phyloP scores from a whole-genome alignment of 1,284 basidiomycete genomes.

The Tilletiaria anomala region DNA sequence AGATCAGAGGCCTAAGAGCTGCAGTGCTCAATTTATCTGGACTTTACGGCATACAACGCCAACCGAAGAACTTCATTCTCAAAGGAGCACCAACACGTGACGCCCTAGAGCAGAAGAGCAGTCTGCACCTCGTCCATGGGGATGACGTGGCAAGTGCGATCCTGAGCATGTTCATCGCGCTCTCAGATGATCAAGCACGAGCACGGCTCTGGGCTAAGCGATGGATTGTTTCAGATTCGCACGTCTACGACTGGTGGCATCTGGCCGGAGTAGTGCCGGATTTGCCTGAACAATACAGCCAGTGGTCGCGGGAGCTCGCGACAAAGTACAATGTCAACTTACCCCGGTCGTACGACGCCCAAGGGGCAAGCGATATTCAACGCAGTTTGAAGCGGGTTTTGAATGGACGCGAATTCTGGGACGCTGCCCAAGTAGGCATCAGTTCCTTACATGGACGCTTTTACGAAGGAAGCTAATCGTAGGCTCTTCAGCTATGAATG shows the following conservation, averaged over 20 bases:
- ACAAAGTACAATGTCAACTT: no score
- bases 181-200: constrained; percentile 6
- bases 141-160: constrained; percentile 22
- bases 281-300: no score
- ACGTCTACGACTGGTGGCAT: constrained; percentile 25
- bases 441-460: no score
- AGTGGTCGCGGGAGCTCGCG: no score
- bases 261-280: constrained; percentile 10
- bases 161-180: constrained; percentile 7
- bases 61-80: constrained; percentile 15
- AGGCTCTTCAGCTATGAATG: no score
- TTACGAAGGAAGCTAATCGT: no score
- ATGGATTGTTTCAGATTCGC: constrained; percentile 21
- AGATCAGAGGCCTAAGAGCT: constrained; percentile 6
- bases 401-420: no score
- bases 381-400: no score
- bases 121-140: constrained; percentile 27
- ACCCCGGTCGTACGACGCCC: no score
- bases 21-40: constrained; percentile 23
- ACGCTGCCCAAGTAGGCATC: no score
- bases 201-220: constrained; percentile 12
- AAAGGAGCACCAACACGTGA: constrained; percentile 16
- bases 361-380: no score
- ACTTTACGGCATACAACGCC: constrained; percentile 20
- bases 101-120: constrained; percentile 12